These are phyloP conservation scores for Paraphoma sp. DNA, from an alignment of 2,329 filamentous ascomycete genomes.

Conservation along the genomic window DNA sequence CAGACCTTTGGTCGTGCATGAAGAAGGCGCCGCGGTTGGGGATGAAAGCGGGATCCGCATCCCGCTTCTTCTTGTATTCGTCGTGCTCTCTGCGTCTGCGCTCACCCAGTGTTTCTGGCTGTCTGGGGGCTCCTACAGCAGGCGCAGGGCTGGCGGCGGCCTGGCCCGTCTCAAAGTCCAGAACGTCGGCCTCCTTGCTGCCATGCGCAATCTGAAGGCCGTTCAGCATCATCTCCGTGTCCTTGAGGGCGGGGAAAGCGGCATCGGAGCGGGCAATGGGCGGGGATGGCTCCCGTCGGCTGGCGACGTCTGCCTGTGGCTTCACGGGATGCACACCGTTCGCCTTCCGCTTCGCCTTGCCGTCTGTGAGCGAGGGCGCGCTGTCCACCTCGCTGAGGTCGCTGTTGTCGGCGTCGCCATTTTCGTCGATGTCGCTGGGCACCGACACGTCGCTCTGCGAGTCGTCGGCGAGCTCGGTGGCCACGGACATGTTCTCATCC, in stretches of 20 bases:
- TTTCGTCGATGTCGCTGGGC: slow-evolving; percentile 63
- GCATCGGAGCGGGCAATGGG: slow-evolving; percentile 47
- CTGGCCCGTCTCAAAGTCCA: slow-evolving; percentile 60
- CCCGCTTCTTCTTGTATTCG: slow-evolving; percentile 85
- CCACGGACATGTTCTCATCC: slow-evolving; percentile 49
- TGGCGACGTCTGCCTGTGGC: slow-evolving; percentile 31
- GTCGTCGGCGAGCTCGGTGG: slow-evolving; percentile 63
- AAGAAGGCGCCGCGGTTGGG: slow-evolving; percentile 95
- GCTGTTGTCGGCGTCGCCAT: slow-evolving; percentile 65
- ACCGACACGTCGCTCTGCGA: slow-evolving; percentile 68
- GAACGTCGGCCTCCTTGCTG: slow-evolving; percentile 49
- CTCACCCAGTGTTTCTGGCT: slow-evolving; percentile 68
- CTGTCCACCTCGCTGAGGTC: slow-evolving; percentile 62
- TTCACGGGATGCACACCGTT: slow-evolving; percentile 46
- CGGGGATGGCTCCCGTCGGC: slow-evolving; percentile 38
- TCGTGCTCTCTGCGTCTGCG: slow-evolving; percentile 85
- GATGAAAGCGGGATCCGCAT: slow-evolving; percentile 90
- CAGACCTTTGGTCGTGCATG: slow-evolving; percentile 90
- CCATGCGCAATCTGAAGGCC: slow-evolving; percentile 59
- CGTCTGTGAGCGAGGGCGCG: slow-evolving; percentile 41
- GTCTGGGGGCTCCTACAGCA: slow-evolving; percentile 42
- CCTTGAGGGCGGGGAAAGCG: slow-evolving; percentile 55
- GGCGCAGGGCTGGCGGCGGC: slow-evolving; percentile 45
- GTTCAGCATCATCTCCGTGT: slow-evolving; percentile 68
- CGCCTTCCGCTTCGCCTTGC: slow-evolving; percentile 46